These are phyloP conservation scores for Leersia perrieri DNA, from an alignment of 176 grass and related monocot genomes.

Conservation along the genomic window DNA sequence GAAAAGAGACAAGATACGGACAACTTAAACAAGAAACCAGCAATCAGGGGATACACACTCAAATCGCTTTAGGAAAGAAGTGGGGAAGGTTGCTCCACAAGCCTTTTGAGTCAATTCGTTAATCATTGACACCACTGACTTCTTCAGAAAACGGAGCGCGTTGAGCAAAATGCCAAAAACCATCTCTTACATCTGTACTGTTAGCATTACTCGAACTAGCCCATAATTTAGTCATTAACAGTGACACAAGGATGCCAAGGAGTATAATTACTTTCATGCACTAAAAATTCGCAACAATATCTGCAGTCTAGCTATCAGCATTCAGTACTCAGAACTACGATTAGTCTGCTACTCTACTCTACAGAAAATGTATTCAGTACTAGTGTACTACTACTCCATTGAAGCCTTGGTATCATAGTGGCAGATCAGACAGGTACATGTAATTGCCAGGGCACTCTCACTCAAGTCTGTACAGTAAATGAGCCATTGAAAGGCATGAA, in stretches of 20 bases:
- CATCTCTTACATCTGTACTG: neutral
- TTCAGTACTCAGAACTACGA: neutral
- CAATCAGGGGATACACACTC: conserved; percentile 28
- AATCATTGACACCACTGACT: conserved; percentile 46
- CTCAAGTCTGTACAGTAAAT: conserved; percentile 37
- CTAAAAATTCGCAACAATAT: neutral
- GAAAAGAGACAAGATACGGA: neutral
- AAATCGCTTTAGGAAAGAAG: conserved; percentile 32
- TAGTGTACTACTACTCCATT: conserved; percentile 8
- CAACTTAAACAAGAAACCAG: conserved; percentile 10
- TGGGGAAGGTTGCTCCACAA: conserved; percentile 39
- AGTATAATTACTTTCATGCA: neutral
- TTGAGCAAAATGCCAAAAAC: conserved; percentile 49
- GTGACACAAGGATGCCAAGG: neutral
- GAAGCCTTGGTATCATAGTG: conserved; percentile 19
- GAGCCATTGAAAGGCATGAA: conserved; percentile 64
- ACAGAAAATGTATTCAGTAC: neutral
- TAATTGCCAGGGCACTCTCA: conserved; percentile 26
- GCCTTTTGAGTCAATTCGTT: conserved; percentile 38
- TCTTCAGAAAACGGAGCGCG: conserved; percentile 7
- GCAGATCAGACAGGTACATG: conserved; percentile 13
- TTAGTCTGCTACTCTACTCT: neutral
- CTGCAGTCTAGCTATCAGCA: neutral
- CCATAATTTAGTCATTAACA: neutral
- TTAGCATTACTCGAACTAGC: neutral